Base-by-base conservation (phyloP, 768 basidiomycete species). In the Leucosporidium yakuticum region DNA sequence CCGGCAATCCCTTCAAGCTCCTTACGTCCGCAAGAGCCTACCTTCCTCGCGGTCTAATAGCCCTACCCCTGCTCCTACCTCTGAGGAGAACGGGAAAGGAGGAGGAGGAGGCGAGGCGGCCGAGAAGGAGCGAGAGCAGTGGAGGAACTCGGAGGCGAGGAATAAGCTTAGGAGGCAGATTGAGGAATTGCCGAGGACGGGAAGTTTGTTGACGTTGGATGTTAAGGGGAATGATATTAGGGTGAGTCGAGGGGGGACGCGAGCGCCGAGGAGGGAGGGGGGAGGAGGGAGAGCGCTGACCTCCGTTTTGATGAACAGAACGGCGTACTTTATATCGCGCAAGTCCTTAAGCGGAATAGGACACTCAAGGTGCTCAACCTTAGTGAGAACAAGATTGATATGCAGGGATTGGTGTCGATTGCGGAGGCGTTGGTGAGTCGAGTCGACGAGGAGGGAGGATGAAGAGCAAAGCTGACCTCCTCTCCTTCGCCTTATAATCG, bases 291-390 rank as follows among this genome's bases (percentile, higher is more conserved):
- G 39, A 15, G 39, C 11, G 57, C 36, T 34, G 54, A 23, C 7
- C n/a, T 20, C 14, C 17, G 11, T 4, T 1, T 34, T 25, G 4
- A 23, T 9, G 20, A 51, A 20, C 68, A 85, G 84, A 84, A 79
- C 53, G 94, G 95, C 0, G 87, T 97, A 47, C 85, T 84, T 0
- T 97, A 96, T 76, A 85, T 98, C 58, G 88, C 93, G 0, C 94
- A 98, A 79, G 95, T 98, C 0, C 81, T 98, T 70, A 98, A 98
- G 77, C 87, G 95, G 48, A 98, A 99, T 78, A 83, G 93, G 54
- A 97, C 95, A 4, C 81, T 98, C 54, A 96, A 95, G 79, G 87
- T 97, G 8, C 83, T 97, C 31, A 98, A 97, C 78, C 80, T 98
- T 61, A 88, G 89, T 75, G 95, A 98, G 77, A 98, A 98, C 78